A percentile compares a stretch with the other conserved stretches of the same genome.
Evolutionary conservation across 1,139 yeast species (phyloP).

Genomic region (Nematodospora anomalae): DNA sequence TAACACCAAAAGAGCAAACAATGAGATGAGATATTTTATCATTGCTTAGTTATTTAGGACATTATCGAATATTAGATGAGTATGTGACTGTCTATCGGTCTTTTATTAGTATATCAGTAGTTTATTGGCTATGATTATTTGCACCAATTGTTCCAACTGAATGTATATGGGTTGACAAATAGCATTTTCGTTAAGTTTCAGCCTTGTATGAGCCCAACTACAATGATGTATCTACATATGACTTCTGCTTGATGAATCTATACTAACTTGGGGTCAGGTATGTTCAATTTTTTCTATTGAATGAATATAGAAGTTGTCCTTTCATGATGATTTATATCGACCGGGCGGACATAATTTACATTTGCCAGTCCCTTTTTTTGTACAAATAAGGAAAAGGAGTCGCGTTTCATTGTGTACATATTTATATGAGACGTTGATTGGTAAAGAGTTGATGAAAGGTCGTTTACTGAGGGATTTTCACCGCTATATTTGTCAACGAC

Average conservation of each 20-base stretch:
- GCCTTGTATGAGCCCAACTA: slow-evolving; percentile 74
- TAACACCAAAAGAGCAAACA: slow-evolving; percentile 2
- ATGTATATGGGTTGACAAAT: slow-evolving; percentile 66
- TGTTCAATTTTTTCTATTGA: slow-evolving; percentile 1
- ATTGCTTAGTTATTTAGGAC: neutral
- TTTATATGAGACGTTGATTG: slow-evolving; percentile 52
- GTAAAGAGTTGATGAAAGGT: slow-evolving; percentile 66
- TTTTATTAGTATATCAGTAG: neutral
- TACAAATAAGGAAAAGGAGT: slow-evolving; percentile 52
- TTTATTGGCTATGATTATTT: slow-evolving; percentile 61
- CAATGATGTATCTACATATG: neutral
- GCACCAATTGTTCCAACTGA: slow-evolving; percentile 87
- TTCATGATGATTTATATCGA: slow-evolving; percentile 61
- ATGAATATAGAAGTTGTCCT: slow-evolving; percentile 10
- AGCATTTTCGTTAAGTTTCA: slow-evolving; percentile 80
- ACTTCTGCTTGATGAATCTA: neutral
- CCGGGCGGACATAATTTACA: slow-evolving; percentile 79
- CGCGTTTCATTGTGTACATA: slow-evolving; percentile 66
- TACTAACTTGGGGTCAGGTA: slow-evolving; percentile 6
- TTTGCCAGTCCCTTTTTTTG: slow-evolving; percentile 46
- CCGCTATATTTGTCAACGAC: too few species aligned
- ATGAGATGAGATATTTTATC: too few species aligned
- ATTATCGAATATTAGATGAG: neutral
- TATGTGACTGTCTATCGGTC: neutral
- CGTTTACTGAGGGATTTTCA: slow-evolving; percentile 40